Conservation (phyloP, 768 basidiomycete species). For the Gyrodon lividus region DNA sequence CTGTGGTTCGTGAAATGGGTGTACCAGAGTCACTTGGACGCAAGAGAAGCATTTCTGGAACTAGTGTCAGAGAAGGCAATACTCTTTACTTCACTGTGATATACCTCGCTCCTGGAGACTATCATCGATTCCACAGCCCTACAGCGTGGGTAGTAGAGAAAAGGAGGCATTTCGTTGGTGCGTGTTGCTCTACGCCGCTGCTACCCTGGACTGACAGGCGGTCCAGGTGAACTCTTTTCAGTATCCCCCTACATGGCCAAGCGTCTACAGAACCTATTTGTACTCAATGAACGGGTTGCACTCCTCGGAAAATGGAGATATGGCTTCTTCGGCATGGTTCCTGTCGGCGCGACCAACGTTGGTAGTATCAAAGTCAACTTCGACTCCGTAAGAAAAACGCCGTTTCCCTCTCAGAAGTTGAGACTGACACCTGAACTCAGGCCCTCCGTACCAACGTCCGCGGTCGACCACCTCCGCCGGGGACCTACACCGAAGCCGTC, state of each 20-base stretch:
- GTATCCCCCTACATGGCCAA: conserved; percentile 96
- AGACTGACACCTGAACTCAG: conserved; percentile 35
- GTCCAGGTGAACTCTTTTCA: conserved; percentile 84
- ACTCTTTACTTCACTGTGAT: conserved; percentile 91
- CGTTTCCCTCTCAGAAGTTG: not conserved
- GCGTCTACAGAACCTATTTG: conserved; percentile 88
- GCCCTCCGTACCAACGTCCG: conserved; percentile 88
- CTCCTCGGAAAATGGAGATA: conserved; percentile 92
- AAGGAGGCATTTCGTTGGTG: conserved; percentile 89
- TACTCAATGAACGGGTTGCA: conserved; percentile 97
- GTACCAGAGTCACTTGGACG: conserved; percentile 39
- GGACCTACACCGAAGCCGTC: conserved; percentile 89
- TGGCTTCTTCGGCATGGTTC: conserved; percentile 97
- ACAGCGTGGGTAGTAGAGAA: conserved; percentile 98
- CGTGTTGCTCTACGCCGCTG: conserved; percentile 20
- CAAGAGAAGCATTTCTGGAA: conserved; percentile 40
- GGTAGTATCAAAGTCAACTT: conserved; percentile 96
- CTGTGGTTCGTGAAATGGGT: conserved; percentile 75
- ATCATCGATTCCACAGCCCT: conserved; percentile 96
- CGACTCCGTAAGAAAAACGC: conserved; percentile 58
- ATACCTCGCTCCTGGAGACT: conserved; percentile 97
- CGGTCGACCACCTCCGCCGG: conserved; percentile 66
- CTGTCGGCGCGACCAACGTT: conserved; percentile 98
- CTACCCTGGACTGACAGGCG: not conserved
- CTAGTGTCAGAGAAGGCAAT: conserved; percentile 68